phyloP scores from a whole-genome alignment of 2,329 filamentous ascomycete species.

The Dothistroma septosporum region DNA sequence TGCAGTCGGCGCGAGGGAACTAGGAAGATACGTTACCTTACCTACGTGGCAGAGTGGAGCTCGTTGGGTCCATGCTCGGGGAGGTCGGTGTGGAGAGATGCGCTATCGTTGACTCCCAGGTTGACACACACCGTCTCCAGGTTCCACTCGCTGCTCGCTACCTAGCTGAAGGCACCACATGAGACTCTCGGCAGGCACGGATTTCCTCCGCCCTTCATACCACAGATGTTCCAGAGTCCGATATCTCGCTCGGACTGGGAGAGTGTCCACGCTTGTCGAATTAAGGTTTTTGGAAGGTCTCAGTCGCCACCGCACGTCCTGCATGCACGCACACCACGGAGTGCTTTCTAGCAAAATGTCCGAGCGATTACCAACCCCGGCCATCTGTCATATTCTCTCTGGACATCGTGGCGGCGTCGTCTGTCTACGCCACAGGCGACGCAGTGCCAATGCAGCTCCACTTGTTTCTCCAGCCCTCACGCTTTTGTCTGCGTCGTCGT shows the following conservation, averaged over 20 bases:
- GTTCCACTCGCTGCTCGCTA: neutral
- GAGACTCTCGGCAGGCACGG: neutral
- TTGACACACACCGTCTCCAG: neutral
- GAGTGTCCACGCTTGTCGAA: neutral
- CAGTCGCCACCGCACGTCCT: neutral
- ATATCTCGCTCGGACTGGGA: neutral
- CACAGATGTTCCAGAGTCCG: neutral
- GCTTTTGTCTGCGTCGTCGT: slow-evolving; percentile 12
- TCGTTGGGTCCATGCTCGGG: neutral
- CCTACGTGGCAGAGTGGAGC: neutral
- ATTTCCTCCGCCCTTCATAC: neutral
- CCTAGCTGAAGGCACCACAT: neutral
- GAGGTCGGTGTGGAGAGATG: neutral
- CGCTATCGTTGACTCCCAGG: neutral
- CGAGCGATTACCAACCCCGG: slow-evolving; percentile 1
- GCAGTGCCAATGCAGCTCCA: neutral
- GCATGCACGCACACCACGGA: neutral
- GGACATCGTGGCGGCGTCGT: neutral
- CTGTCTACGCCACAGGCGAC: neutral
- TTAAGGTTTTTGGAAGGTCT: neutral
- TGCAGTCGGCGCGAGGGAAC: neutral
- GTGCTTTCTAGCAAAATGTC: neutral
- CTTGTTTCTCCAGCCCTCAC: neutral
- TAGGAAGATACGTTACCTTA: neutral
- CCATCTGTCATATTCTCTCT: neutral